These are phyloP conservation scores for Penicillium odoratum DNA, from an alignment of 495 filamentous ascomycete species.

Conservation along the genomic window DNA sequence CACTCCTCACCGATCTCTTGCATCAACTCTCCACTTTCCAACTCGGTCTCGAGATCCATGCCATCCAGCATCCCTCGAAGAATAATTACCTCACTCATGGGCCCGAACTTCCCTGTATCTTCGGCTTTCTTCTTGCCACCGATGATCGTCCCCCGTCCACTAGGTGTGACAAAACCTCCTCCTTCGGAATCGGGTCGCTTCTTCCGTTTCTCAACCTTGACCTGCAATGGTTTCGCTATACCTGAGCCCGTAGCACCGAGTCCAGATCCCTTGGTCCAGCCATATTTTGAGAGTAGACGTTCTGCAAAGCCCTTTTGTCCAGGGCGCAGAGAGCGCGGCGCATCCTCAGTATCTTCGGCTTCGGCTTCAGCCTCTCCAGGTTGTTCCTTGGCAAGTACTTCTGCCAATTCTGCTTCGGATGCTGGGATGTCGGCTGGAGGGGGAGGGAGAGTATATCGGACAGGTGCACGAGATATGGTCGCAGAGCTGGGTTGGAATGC, in stretches of 20 bases:
- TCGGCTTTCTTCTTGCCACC: slow-evolving; percentile 55
- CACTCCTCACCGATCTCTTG: slow-evolving; percentile 97
- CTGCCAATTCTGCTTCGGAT: slow-evolving; percentile 56
- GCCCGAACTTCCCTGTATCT: slow-evolving; percentile 64
- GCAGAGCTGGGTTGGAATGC: slow-evolving; percentile 43
- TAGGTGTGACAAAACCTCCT: slow-evolving; percentile 69
- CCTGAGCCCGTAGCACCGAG: slow-evolving; percentile 78
- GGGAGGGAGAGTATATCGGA: slow-evolving; percentile 73
- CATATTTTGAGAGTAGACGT: slow-evolving; percentile 86
- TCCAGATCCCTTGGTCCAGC: slow-evolving; percentile 85
- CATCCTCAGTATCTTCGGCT: slow-evolving; percentile 47
- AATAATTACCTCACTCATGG: slow-evolving; percentile 77
- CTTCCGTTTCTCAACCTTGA: slow-evolving; percentile 79
- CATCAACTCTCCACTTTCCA: slow-evolving; percentile 66
- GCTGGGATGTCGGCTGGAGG: slow-evolving; percentile 56
- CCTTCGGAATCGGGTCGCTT: slow-evolving; percentile 77
- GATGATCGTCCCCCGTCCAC: slow-evolving; percentile 77
- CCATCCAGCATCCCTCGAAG: slow-evolving; percentile 79
- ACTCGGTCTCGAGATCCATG: slow-evolving; percentile 70
- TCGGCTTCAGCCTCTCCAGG: slow-evolving; percentile 26
- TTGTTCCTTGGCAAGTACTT: slow-evolving; percentile 53
- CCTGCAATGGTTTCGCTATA: slow-evolving; percentile 78
- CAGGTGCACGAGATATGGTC: slow-evolving; percentile 81
- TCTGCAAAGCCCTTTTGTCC: slow-evolving; percentile 84
- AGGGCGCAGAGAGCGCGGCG: slow-evolving; percentile 64